A percentile compares a stretch with the other conserved stretches of the same genome.
Conservation (phyloP, 2,329 filamentous ascomycete species). For the Gaeumannomyces tritici region DNA sequence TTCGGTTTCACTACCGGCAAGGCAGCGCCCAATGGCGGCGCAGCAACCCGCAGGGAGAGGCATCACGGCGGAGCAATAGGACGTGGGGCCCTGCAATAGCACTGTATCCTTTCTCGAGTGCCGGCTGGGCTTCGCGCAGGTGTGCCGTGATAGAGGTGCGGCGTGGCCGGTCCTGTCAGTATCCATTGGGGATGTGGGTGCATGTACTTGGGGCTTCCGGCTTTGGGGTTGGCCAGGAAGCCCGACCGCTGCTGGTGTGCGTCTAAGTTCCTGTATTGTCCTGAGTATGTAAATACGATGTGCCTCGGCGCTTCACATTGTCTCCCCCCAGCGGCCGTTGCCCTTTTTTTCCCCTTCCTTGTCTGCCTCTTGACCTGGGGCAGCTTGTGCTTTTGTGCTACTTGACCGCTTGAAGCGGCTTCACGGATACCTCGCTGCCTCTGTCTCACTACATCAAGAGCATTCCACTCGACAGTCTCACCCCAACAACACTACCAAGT, state of each 20-base stretch:
- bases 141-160: not conserved
- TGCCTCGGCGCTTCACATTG: not conserved
- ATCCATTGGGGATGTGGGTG: not conserved
- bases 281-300: not conserved
- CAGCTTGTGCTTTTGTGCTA: not conserved
- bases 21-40: conserved; percentile 1
- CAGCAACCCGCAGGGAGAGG: not conserved
- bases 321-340: not conserved
- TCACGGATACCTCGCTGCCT: not conserved
- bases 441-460: not conserved
- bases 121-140: not conserved
- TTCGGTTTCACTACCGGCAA: not conserved
- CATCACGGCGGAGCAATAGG: not conserved
- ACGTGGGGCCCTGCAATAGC: not conserved
- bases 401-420: conserved; percentile 1
- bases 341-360: not conserved
- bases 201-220: not conserved
- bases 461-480: not conserved
- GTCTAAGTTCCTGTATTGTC: not conserved
- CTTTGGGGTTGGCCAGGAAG: no score
- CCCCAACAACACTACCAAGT: not conserved
- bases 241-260: no score
- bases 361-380: not conserved
- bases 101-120: not conserved
- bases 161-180: no score